These are phyloP conservation scores for Fusarium hostae DNA, from an alignment of 2,329 filamentous ascomycete genomes.

Conservation along the genomic window DNA sequence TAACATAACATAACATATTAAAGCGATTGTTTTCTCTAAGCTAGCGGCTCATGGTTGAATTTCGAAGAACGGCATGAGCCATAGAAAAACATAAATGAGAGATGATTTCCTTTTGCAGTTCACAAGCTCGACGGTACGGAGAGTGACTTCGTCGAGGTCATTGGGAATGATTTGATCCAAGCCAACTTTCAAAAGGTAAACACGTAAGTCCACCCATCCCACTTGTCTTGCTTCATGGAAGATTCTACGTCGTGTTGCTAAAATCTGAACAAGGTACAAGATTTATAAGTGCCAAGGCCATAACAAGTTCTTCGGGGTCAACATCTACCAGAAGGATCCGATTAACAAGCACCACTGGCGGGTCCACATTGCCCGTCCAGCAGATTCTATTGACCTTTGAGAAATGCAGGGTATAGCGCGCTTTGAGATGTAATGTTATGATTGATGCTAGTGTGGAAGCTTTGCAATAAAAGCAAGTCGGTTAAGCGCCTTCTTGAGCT, in stretches of 20 bases:
- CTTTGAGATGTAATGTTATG: background rate
- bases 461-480: background rate
- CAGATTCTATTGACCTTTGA: slow-evolving; percentile 6
- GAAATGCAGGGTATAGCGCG: background rate
- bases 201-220: background rate
- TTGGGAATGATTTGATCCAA: background rate
- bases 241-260: background rate
- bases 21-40: too few species aligned
- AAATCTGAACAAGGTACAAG: slow-evolving; percentile 14
- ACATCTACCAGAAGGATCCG: slow-evolving; percentile 21
- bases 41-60: background rate
- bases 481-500: background rate
- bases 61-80: too few species aligned
- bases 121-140: background rate
- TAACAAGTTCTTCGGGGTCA: slow-evolving; percentile 27
- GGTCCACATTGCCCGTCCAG: slow-evolving; percentile 11
- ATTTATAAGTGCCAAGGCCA: slow-evolving; percentile 16
- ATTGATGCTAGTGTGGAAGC: background rate
- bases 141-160: background rate
- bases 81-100: too few species aligned
- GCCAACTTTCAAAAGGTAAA: background rate
- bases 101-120: too few species aligned
- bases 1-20: too few species aligned
- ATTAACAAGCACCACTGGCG: slow-evolving; percentile 30
- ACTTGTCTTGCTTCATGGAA: background rate